A percentile compares a stretch with the other conserved stretches of the same genome.
Evolutionary conservation across 2,329 filamentous ascomycete species (phyloP).

Genomic region (Cercospora zeae-maydis): DNA sequence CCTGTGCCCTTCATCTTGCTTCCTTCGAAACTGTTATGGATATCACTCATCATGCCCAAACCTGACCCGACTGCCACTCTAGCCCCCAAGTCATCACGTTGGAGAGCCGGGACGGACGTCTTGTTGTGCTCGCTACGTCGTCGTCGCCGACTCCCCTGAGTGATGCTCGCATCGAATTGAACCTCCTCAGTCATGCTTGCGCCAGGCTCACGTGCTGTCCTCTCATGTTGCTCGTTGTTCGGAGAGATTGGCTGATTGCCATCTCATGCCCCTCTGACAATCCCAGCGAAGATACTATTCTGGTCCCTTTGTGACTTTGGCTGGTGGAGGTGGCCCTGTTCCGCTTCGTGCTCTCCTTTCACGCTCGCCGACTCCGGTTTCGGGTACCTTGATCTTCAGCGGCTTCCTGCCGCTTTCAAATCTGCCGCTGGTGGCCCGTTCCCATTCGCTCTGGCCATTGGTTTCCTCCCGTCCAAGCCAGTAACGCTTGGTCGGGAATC

Average conservation of each 20-base stretch:
- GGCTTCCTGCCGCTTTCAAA: conserved; percentile 48
- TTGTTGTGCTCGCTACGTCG: neutral
- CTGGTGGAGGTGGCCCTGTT: conserved; percentile 50
- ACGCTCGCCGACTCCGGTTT: conserved; percentile 52
- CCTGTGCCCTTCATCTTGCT: conserved; percentile 4
- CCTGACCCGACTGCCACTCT: neutral
- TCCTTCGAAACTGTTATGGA: conserved; percentile 8
- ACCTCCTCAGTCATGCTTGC: neutral
- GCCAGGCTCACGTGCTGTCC: neutral
- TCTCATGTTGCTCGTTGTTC: neutral
- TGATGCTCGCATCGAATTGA: neutral
- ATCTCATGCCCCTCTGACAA: neutral
- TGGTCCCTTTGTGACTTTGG: conserved; percentile 18
- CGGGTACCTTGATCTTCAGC: conserved; percentile 39
- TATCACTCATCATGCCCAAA: conserved; percentile 8
- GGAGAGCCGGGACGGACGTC: neutral
- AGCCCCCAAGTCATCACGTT: neutral
- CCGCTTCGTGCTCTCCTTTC: conserved; percentile 60
- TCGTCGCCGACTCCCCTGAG: neutral
- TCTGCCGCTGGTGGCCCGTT: conserved; percentile 58
- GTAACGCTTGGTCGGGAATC: conserved; percentile 64
- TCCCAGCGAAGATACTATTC: conserved; percentile 11
- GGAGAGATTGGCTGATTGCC: neutral
- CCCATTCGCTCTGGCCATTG: conserved; percentile 63
- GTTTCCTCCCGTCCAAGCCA: conserved; percentile 69